A percentile compares a stretch with the other conserved stretches of the same genome.
Evolutionary conservation across 2,329 filamentous ascomycete species (phyloP).

Genomic region (Aspergillus ruber): DNA sequence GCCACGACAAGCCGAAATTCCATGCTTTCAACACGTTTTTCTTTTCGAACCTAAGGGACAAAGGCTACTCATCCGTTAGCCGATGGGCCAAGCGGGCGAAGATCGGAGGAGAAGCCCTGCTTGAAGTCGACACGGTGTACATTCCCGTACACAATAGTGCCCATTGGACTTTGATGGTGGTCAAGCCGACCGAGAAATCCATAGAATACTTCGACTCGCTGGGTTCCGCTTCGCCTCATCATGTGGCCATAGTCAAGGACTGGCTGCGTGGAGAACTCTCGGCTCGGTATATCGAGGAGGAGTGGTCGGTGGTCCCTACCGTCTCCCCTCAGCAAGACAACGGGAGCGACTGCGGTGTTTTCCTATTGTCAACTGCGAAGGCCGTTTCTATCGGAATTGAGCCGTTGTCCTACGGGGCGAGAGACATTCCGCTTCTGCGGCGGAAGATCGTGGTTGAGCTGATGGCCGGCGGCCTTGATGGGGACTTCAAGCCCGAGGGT

Average conservation of each 20-base stretch:
- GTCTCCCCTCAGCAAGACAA: constrained; percentile 42
- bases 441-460: constrained; percentile 44
- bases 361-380: constrained; percentile 44
- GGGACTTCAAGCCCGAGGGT: constrained; percentile 31
- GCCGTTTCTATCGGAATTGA: constrained; percentile 40
- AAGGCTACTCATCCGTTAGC: constrained; percentile 33
- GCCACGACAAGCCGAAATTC: constrained; percentile 31
- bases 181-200: constrained; percentile 36
- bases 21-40: constrained; percentile 43
- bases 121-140: constrained; percentile 42
- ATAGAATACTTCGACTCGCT: constrained; percentile 47
- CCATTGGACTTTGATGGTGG: constrained; percentile 46
- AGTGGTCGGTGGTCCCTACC: constrained; percentile 38
- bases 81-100: constrained; percentile 44
- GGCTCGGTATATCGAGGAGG: constrained; percentile 31
- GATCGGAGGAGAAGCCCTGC: constrained; percentile 38
- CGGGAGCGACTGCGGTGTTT: constrained; percentile 46
- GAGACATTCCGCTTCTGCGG: constrained; percentile 36
- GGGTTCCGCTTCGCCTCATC: constrained; percentile 23
- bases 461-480: constrained; percentile 39
- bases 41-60: constrained; percentile 36
- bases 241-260: constrained; percentile 31
- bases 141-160: constrained; percentile 40
- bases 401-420: constrained; percentile 35
- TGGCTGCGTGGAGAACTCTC: constrained; percentile 41